phyloP scores from a whole-genome alignment of 179 eudicot genomes.

The Kewa caespitosa region DNA sequence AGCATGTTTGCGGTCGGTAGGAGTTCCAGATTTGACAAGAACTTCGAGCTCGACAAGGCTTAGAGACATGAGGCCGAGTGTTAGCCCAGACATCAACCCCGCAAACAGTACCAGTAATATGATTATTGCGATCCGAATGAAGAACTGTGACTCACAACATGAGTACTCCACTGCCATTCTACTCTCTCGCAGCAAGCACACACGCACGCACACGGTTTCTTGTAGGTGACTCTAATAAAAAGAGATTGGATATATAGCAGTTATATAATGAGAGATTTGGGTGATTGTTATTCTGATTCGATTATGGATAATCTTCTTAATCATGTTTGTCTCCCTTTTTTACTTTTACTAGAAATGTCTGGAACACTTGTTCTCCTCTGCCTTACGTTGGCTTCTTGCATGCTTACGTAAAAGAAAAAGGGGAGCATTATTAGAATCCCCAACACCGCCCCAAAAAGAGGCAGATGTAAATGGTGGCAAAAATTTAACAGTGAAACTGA shows the following conservation, averaged over 20 bases:
- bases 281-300: neutral
- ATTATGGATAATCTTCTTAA: neutral
- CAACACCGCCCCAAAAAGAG: neutral
- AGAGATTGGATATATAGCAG: neutral
- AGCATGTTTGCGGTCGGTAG: slow-evolving; percentile 43
- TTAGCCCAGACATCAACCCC: slow-evolving; percentile 62
- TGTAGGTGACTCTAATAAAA: too few relatives aligned
- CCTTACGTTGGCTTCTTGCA: neutral
- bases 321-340: too few relatives aligned
- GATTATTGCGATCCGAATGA: slow-evolving; percentile 27
- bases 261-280: neutral
- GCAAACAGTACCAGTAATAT: slow-evolving; percentile 41
- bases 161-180: slow-evolving; percentile 35
- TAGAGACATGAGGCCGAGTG: slow-evolving; percentile 60
- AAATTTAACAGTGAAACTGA: too few relatives aligned
- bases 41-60: slow-evolving; percentile 59
- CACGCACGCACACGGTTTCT: too few relatives aligned
- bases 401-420: neutral
- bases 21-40: slow-evolving; percentile 48
- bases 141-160: slow-evolving; percentile 43
- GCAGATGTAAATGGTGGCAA: too few relatives aligned
- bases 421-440: too few relatives aligned
- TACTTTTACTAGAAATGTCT: neutral
- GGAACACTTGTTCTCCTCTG: neutral
- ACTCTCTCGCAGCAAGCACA: neutral